Conservation (phyloP, 352 stramenopile species). For the Globisporangium splendens region DNA sequence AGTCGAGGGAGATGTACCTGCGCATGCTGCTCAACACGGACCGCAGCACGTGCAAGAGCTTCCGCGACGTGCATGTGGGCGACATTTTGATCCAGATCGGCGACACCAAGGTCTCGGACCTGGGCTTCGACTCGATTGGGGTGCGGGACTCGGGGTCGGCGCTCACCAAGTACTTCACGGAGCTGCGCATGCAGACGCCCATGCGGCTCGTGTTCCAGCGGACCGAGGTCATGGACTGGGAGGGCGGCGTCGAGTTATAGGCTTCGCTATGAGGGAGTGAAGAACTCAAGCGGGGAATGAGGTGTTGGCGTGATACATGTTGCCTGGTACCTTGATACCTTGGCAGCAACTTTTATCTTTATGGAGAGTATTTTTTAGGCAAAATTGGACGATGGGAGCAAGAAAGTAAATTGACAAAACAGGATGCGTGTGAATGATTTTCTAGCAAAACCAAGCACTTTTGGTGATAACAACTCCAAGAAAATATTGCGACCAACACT, state of each 20-base stretch:
- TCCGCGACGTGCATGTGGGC: conserved; percentile 52
- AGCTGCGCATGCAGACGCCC: conserved; percentile 47
- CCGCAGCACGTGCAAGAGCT: conserved; percentile 59
- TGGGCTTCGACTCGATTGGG: conserved; percentile 32
- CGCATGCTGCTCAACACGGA: conserved; percentile 78
- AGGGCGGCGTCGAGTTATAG: conserved; percentile 69
- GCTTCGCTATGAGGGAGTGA: no score
- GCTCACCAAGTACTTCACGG: conserved; percentile 68
- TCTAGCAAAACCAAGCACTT: no score
- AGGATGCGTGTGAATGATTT: not conserved
- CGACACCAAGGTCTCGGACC: conserved; percentile 52
- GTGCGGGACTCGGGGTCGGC: conserved; percentile 34
- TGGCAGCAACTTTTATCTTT: no score
- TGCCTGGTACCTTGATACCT: no score
- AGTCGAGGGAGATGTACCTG: conserved; percentile 48
- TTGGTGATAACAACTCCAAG: no score
- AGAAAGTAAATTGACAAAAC: no score
- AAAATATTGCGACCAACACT: no score
- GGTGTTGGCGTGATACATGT: no score
- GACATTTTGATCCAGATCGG: conserved; percentile 67
- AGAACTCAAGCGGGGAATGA: no score
- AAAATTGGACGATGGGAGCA: no score
- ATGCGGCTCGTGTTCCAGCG: conserved; percentile 67
- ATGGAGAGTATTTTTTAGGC: no score
- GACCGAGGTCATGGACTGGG: conserved; percentile 59